Evolutionary conservation across 768 basidiomycete genomes (phyloP), one percentile per base, ranked within the genome.

Genomic region (Russula griseocarnosa): DNA sequence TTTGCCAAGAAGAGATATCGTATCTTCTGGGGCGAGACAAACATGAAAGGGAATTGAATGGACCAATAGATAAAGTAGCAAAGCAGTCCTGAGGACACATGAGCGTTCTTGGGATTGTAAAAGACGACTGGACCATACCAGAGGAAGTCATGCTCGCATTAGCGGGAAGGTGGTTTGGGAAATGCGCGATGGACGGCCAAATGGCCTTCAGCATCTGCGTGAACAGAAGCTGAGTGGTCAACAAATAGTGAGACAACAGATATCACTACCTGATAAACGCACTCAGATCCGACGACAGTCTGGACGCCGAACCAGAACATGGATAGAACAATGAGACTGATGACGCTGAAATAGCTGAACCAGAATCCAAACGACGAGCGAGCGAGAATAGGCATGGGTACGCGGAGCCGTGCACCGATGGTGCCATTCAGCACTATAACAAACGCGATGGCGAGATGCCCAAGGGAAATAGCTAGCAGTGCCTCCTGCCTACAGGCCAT

Each of bases 291-390:
- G 16, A 68, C 71, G 66, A 61, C 67, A 57, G 83, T 86, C 78
- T 87, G 87, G n/a, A 89, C 81, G 6, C 84, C 85, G 63, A 89
- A 89, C 89, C 92, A 94, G 73, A 92, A 89, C 81, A 92, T 83
- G 36, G 87, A 80, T n/a, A 94, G 81, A 22, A 91, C 75, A 51
- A 86, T 81, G 24, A 90, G 83, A 67, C 87, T 90, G 62, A 93
- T 73, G 54, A 94, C 88, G 63, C 83, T 85, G 73, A 93, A 92
- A 75, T 92, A 94, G 71, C 90, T 89, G 70, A 94, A 82, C 85
- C 88, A 94, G 76, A 92, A 94, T 3, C 93, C 92, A 68, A 94
- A 90, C 0, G 88, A 92, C 3, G 92, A 91, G 14, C 92, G 80
- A 68, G 87, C 89, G 20, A 92, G 77, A 54, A 94, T 82, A 1